These are phyloP conservation scores for Clavispora vitiphila DNA, from an alignment of 805 yeast species.

Conservation along the genomic window DNA sequence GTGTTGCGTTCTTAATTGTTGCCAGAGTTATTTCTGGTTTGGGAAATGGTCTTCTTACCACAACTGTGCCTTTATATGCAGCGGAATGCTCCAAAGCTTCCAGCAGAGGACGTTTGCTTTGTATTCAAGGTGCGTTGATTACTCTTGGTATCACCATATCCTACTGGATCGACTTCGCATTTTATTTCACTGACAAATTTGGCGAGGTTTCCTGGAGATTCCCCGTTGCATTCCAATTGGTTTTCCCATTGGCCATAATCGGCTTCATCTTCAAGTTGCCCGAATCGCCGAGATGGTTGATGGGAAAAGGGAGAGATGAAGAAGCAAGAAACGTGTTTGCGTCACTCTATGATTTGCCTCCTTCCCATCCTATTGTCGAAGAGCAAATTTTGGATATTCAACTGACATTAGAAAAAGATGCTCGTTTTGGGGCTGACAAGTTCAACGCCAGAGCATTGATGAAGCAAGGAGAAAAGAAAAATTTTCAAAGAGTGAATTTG, in stretches of 20 bases:
- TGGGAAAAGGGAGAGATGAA: constrained; percentile 22
- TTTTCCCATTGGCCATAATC: constrained; percentile 16
- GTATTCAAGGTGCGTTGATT: constrained; percentile 27
- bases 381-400: constrained; percentile 25
- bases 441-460: constrained; percentile 26
- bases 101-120: constrained; percentile 25
- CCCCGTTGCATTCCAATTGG: constrained; percentile 28
- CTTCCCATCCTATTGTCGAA: constrained; percentile 16
- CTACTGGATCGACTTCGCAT: constrained; percentile 33
- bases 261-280: constrained; percentile 25
- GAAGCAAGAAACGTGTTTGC: constrained; percentile 24
- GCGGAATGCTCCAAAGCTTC: constrained; percentile 32
- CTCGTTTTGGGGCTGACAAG: constrained; percentile 17
- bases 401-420: constrained; percentile 21
- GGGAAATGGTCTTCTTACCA: constrained; percentile 31
- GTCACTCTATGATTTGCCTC: constrained; percentile 21
- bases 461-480: constrained; percentile 38
- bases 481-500: constrained; percentile 45
- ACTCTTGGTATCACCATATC: constrained; percentile 27
- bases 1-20: constrained; percentile 23
- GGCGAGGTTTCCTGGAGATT: constrained; percentile 27
- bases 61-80: constrained; percentile 34
- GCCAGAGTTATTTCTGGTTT: constrained; percentile 30
- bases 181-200: constrained; percentile 22
- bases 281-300: constrained; percentile 43